Percentiles rank a stretch among this genome's conserved stretches.
Conservation (phyloP, 768 basidiomycete species). For the Ramaria rubella region DNA sequence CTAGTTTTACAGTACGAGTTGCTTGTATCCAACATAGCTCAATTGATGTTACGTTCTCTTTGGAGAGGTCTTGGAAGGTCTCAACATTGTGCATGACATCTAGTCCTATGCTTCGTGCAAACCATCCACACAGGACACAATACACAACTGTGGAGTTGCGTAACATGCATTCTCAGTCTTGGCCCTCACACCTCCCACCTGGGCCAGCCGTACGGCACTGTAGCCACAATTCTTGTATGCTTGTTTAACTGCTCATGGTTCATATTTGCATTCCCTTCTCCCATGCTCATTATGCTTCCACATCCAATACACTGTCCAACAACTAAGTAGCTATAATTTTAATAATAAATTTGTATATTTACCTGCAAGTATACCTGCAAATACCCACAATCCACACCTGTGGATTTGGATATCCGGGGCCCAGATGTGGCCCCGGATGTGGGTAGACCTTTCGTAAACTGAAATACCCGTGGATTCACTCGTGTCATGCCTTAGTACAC, state of each 20-base stretch:
- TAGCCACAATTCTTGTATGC: background rate
- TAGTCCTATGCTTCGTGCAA: constrained; percentile 25
- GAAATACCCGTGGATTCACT: too few relatives aligned
- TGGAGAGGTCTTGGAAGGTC: constrained; percentile 36
- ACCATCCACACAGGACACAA: constrained; percentile 22
- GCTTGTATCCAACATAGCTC: constrained; percentile 31
- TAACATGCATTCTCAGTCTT: constrained; percentile 1
- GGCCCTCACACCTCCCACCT: background rate
- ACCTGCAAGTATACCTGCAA: too few relatives aligned
- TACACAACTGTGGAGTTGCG: constrained; percentile 20
- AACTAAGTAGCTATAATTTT: too few relatives aligned
- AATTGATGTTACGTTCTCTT: constrained; percentile 40
- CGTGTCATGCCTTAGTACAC: too few relatives aligned
- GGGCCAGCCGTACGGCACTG: background rate
- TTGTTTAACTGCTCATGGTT: background rate
- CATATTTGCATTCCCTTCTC: background rate
- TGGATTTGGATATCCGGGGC: too few relatives aligned
- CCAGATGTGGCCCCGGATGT: too few relatives aligned
- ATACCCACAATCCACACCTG: too few relatives aligned
- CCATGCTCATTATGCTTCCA: background rate
- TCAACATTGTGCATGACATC: constrained; percentile 33
- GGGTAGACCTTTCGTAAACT: too few relatives aligned
- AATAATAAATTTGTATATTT: too few relatives aligned
- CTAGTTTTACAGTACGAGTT: constrained; percentile 37
- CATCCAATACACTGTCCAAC: background rate